These are phyloP conservation scores for Populus simonii DNA, from an alignment of 345 rosid genomes.

Conservation along the genomic window DNA sequence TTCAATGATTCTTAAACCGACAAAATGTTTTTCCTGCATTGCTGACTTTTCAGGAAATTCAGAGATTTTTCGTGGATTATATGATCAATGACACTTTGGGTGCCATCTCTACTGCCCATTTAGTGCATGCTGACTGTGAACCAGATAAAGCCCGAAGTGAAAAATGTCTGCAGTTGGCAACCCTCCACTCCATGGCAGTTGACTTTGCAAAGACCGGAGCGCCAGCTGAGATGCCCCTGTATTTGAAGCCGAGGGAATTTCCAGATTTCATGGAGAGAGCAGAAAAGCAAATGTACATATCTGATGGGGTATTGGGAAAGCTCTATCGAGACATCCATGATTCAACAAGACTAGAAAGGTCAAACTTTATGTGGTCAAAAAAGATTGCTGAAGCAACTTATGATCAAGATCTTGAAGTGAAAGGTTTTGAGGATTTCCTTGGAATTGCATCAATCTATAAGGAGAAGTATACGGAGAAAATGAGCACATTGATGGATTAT, in stretches of 20 bases:
- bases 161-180: constrained; percentile 74
- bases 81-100: constrained; percentile 91
- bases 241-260: constrained; percentile 72
- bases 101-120: constrained; percentile 87
- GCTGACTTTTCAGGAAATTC: constrained; percentile 68
- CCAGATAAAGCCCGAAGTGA: constrained; percentile 66
- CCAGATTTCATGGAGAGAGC: constrained; percentile 90
- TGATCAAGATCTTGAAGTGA: constrained; percentile 63
- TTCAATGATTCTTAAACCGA: background rate
- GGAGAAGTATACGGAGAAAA: constrained; percentile 59
- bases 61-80: constrained; percentile 73
- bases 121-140: constrained; percentile 79
- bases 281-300: constrained; percentile 57
- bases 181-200: constrained; percentile 89
- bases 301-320: constrained; percentile 66
- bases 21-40: background rate
- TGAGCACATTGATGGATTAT: constrained; percentile 58
- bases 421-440: constrained; percentile 53
- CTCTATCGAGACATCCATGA: constrained; percentile 60
- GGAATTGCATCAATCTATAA: constrained; percentile 47
- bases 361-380: constrained; percentile 38
- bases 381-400: constrained; percentile 42
- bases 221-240: constrained; percentile 85
- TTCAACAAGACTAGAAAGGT: constrained; percentile 21
- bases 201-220: constrained; percentile 96